Base-by-base conservation (phyloP, 1,284 basidiomycete species). In the Heterobasidion parviporum region DNA sequence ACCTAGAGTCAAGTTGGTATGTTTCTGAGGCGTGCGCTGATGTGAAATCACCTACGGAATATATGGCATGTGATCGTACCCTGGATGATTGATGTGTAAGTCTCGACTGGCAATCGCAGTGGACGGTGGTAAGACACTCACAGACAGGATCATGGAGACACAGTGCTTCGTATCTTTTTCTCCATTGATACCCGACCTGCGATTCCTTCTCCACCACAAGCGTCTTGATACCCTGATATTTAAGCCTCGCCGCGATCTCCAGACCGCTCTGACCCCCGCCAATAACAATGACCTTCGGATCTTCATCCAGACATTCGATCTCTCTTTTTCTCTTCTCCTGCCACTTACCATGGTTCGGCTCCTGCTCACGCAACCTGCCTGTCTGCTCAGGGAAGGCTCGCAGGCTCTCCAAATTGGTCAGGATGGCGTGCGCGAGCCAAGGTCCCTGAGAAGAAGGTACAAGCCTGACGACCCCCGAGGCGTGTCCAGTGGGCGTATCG, bases 201-300 rank as follows among this genome's bases (percentile, higher is more conserved):
- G 70, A 64, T 41, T 78, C 72, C 59, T 71, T 74, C 64, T 87
- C 84, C 35, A 86, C 66, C 12, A 86, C 68, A 18, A 87, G 67
- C 10, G 75, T 70, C 6, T 73, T 66, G 15, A 87, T 69, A 35
- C 74, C 82, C 7, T 85, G 65, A 44, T 72, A 66, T 64, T 82
- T 82, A 56, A 87, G 69, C 49, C 81, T 70, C 43, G 85, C 85
- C 3, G 81, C 83, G 12, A 80, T 64, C 4, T 75, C 79, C 35
- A 89, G 67, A 8, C 86, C 87, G 54, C 78, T 77, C 66, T 89
- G 86, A 0, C 85, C 85, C 8, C 73, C 85, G 2, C 86, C 86
- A 49, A 87, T 70, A 57, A 86, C 75, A 51, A 85, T 63, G 6
- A 81, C 82, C 3, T 71, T 67, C 0, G 76, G 76, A 46, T 75